Percentiles rank a stretch among this genome's conserved stretches.
phyloP scores from a whole-genome alignment of 1,139 yeast species.

The Geotrichum carabidarum region DNA sequence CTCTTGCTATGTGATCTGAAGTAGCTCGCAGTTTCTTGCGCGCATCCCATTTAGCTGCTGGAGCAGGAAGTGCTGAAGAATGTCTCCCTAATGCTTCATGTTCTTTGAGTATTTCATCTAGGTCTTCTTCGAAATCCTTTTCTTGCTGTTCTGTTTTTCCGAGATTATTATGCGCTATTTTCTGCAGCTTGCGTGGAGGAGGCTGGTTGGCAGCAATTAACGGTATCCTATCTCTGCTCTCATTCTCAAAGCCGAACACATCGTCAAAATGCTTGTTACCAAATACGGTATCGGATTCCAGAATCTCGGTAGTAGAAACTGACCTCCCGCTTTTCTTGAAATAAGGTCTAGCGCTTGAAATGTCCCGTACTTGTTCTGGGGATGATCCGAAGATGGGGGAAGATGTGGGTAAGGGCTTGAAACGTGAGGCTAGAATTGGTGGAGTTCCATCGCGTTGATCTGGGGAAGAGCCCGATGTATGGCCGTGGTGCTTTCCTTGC shows the following conservation, averaged over 20 bases:
- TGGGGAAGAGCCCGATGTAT: background rate
- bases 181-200: background rate
- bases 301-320: too few species aligned
- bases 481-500: background rate
- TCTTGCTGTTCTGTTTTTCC: background rate
- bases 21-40: background rate
- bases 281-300: too few species aligned
- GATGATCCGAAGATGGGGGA: background rate
- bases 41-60: background rate
- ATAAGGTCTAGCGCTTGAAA: too few species aligned
- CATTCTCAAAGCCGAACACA: background rate
- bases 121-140: background rate
- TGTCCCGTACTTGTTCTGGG: background rate
- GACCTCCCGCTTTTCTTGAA: too few species aligned
- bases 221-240: background rate
- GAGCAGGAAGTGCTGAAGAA: background rate
- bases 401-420: background rate
- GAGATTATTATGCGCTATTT: background rate
- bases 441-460: background rate
- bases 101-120: background rate
- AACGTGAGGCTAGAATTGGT: background rate
- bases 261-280: too few species aligned
- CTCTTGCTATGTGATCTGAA: constrained; percentile 18
- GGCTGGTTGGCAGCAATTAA: background rate
- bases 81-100: background rate